A percentile compares a stretch with the other conserved stretches of the same genome.
Conservation (phyloP, 352 stramenopile species). For the Elongisporangium senticosum region DNA sequence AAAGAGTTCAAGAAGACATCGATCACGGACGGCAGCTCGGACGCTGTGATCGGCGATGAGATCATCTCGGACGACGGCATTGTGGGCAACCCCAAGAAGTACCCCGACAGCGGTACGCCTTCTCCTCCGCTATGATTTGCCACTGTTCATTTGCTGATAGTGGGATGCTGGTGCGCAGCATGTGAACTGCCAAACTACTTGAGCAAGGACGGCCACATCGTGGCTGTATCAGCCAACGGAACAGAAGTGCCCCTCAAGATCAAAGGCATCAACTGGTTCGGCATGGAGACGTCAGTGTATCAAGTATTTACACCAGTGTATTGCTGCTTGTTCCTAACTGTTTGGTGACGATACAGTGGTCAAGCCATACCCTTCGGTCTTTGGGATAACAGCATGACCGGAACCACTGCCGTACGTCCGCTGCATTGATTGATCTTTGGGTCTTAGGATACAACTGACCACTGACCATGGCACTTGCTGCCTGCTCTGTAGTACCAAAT, state of each 20-base stretch:
- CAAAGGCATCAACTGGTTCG: slow-evolving; percentile 72
- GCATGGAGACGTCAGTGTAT: slow-evolving; percentile 40
- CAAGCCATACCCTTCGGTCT: slow-evolving; percentile 48
- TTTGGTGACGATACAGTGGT: slow-evolving; percentile 10
- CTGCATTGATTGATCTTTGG: neutral
- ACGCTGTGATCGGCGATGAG: slow-evolving; percentile 15
- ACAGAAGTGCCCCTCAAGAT: slow-evolving; percentile 40
- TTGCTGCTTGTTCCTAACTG: neutral
- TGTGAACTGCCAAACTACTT: slow-evolving; percentile 57
- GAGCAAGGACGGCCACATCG: slow-evolving; percentile 55
- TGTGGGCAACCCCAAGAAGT: slow-evolving; percentile 48
- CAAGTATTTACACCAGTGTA: neutral
- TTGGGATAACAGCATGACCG: slow-evolving; percentile 54
- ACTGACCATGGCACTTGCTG: neutral
- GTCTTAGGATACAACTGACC: neutral
- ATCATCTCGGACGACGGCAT: slow-evolving; percentile 39
- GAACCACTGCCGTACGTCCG: slow-evolving; percentile 35
- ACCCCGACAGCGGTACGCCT: slow-evolving; percentile 8
- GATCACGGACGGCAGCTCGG: slow-evolving; percentile 22
- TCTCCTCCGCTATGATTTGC: too few species aligned
- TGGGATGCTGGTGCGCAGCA: neutral
- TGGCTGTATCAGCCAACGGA: slow-evolving; percentile 37
- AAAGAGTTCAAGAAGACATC: slow-evolving; percentile 15
- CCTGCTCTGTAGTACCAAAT: slow-evolving; percentile 21
- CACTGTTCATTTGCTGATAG: too few species aligned